Evolutionary conservation across 75 land plant genomes (phyloP).

Genomic region (Isoetes taiwanensis): DNA sequence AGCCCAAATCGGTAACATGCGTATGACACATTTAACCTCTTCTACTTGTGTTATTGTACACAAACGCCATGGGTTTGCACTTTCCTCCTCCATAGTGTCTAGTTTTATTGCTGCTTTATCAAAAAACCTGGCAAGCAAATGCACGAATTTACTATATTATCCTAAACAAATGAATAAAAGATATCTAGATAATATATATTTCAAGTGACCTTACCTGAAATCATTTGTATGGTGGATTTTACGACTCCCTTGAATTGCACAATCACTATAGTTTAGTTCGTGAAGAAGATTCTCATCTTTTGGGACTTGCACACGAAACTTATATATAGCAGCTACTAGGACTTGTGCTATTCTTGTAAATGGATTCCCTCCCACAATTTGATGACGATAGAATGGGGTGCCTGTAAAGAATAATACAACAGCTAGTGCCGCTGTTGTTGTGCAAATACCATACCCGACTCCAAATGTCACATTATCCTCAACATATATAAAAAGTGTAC

Average conservation of each 20-base stretch:
- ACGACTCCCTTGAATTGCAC: background rate
- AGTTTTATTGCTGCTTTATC: background rate
- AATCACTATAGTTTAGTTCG: too few relatives aligned
- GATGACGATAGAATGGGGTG: conserved; percentile 18
- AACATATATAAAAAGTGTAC: background rate
- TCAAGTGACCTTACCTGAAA: too few relatives aligned
- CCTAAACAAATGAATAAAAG: too few relatives aligned
- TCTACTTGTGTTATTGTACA: conserved; percentile 4
- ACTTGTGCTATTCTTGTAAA: conserved; percentile 29
- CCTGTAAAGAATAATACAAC: conserved; percentile 14
- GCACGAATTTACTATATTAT: too few relatives aligned
- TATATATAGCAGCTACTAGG: conserved; percentile 16
- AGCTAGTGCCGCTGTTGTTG: background rate
- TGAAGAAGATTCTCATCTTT: too few relatives aligned
- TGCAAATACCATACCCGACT: conserved; percentile 1
- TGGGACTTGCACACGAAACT: too few relatives aligned
- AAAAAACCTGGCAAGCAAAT: background rate
- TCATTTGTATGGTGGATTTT: background rate
- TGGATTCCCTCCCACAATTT: conserved; percentile 35
- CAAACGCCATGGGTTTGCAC: background rate
- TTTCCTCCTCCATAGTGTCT: background rate
- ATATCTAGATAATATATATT: too few relatives aligned
- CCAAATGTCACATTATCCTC: conserved; percentile 1
- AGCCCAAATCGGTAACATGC: background rate
- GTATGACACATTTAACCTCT: background rate